Evolutionary conservation across 2,329 filamentous ascomycete genomes (phyloP).

Genomic region (Teratosphaeria pseudoeucalypti): DNA sequence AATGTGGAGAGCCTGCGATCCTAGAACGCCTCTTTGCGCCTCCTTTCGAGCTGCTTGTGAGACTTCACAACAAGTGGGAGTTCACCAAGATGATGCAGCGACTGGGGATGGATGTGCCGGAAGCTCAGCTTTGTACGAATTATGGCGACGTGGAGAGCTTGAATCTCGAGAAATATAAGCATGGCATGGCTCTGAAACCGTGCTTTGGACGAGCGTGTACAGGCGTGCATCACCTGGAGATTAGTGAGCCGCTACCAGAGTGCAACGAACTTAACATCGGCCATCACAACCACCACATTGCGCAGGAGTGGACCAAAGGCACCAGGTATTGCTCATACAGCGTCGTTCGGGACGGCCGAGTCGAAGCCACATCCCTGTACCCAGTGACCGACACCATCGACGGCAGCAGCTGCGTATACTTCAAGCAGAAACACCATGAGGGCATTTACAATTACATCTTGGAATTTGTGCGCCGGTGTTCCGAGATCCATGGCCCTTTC

Average conservation of each 20-base stretch:
- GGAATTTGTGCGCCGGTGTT: slow-evolving; percentile 10
- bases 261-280: slow-evolving; percentile 1
- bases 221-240: slow-evolving; percentile 8
- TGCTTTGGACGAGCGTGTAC: slow-evolving; percentile 19
- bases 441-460: slow-evolving; percentile 18
- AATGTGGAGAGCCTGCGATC: slow-evolving; percentile 16
- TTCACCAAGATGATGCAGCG: slow-evolving; percentile 16
- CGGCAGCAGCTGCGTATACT: slow-evolving; percentile 20
- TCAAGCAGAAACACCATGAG: slow-evolving; percentile 13
- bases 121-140: slow-evolving; percentile 16
- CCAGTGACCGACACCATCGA: slow-evolving; percentile 23
- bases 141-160: slow-evolving; percentile 1
- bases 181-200: slow-evolving; percentile 21
- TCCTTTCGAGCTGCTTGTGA: slow-evolving; percentile 15
- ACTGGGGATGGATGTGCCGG: slow-evolving; percentile 17
- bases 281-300: slow-evolving; percentile 13
- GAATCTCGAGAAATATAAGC: slow-evolving; percentile 14
- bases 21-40: slow-evolving; percentile 19
- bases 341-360: slow-evolving; percentile 15
- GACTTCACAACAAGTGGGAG: slow-evolving; percentile 24
- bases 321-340: slow-evolving; percentile 22
- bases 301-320: slow-evolving; percentile 24
- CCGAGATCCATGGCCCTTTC: neutral
- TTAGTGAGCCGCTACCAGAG: neutral
- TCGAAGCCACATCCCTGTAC: slow-evolving; percentile 20